phyloP scores from a whole-genome alignment of 192 early-diverging fungal genomes.

The Fimicolochytrium jonesii region DNA sequence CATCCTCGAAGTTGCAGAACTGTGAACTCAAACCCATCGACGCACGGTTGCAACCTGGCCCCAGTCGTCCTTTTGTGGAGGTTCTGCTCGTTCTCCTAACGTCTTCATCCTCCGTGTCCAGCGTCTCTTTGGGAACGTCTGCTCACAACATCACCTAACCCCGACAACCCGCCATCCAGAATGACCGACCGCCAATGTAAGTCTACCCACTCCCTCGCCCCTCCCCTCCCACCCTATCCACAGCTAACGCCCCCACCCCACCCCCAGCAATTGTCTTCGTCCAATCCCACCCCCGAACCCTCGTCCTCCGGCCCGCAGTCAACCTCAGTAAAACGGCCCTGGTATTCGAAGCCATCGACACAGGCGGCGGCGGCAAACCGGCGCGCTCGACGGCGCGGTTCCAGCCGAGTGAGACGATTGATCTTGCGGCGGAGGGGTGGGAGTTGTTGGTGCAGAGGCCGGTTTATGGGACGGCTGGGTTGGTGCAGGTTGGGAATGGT shows the following conservation, averaged over 20 bases:
- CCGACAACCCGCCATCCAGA: too few relatives aligned
- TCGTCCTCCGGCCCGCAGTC: constrained; percentile 24
- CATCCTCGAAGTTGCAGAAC: too few relatives aligned
- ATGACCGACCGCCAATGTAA: not conserved
- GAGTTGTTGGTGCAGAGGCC: constrained; percentile 16
- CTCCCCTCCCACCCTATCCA: not conserved
- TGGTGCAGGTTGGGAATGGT: constrained; percentile 31
- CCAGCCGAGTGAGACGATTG: constrained; percentile 25
- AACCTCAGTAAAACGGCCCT: constrained; percentile 26
- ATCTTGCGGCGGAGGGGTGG: constrained; percentile 4
- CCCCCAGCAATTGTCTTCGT: constrained; percentile 17
- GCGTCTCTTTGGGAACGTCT: too few relatives aligned
- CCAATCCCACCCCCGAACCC: constrained; percentile 3
- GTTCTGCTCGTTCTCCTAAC: too few relatives aligned
- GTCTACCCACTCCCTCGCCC: not conserved
- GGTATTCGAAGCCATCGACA: constrained; percentile 22
- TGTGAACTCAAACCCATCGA: too few relatives aligned
- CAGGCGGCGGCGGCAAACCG: not conserved
- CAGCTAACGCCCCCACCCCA: not conserved
- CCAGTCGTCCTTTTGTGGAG: too few relatives aligned
- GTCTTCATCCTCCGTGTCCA: too few relatives aligned
- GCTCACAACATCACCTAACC: too few relatives aligned
- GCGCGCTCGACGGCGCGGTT: constrained; percentile 17
- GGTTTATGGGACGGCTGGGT: constrained; percentile 36
- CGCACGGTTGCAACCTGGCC: too few relatives aligned